phyloP scores from a whole-genome alignment of 1,139 yeast species.

The Wickerhamomyces sp. region DNA sequence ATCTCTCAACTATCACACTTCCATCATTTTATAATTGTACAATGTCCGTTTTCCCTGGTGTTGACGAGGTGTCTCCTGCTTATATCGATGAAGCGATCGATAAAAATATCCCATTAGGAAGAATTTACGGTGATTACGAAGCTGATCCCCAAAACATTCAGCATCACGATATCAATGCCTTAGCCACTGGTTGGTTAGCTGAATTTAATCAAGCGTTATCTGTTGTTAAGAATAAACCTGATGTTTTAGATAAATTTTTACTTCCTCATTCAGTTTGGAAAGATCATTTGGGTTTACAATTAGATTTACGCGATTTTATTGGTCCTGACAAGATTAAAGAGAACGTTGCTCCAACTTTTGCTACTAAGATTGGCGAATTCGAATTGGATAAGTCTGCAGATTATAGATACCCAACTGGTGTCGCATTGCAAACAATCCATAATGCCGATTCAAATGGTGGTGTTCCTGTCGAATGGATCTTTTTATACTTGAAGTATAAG shows the following conservation, averaged over 20 bases:
- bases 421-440: slow-evolving; percentile 26
- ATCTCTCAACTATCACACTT: neutral
- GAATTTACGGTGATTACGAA: slow-evolving; percentile 26
- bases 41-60: slow-evolving; percentile 20
- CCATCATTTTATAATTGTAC: neutral
- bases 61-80: slow-evolving; percentile 28
- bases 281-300: slow-evolving; percentile 31
- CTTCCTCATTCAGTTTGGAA: slow-evolving; percentile 33
- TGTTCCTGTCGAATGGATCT: slow-evolving; percentile 33
- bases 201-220: slow-evolving; percentile 26
- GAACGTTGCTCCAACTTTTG: slow-evolving; percentile 12
- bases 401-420: slow-evolving; percentile 27
- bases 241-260: slow-evolving; percentile 22
- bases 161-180: slow-evolving; percentile 22
- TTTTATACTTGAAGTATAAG: slow-evolving; percentile 29
- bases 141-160: slow-evolving; percentile 27
- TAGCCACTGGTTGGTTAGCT: slow-evolving; percentile 28
- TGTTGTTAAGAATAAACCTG: slow-evolving; percentile 7
- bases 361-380: slow-evolving; percentile 24
- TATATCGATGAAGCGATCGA: slow-evolving; percentile 25
- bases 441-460: slow-evolving; percentile 22
- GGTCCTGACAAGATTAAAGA: slow-evolving; percentile 28
- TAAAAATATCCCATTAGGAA: slow-evolving; percentile 28
- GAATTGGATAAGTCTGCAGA: slow-evolving; percentile 29
- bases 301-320: slow-evolving; percentile 31